Evolutionary conservation across 768 basidiomycete species (phyloP).

Genomic region (Candolleomyces aberdarensis): DNA sequence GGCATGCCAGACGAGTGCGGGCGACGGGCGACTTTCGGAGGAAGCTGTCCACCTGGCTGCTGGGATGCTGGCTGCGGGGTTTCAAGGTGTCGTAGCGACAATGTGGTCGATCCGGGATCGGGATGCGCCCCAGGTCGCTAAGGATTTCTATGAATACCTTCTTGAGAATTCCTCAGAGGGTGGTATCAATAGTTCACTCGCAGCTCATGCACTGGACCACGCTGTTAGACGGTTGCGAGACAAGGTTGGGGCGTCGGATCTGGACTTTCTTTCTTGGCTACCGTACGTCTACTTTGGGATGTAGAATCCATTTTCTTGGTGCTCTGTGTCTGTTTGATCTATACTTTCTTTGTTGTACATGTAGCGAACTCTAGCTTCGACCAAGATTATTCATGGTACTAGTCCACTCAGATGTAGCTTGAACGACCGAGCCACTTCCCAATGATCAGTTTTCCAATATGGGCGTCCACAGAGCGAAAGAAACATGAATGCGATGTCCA

Average conservation of each 20-base stretch:
- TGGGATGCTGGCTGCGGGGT: slow-evolving; percentile 33
- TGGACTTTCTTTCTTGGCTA: not conserved
- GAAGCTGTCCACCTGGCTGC: slow-evolving; percentile 38
- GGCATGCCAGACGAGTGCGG: slow-evolving; percentile 36
- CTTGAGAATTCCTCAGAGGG: too few relatives aligned
- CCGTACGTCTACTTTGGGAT: slow-evolving; percentile 1
- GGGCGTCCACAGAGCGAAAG: too few relatives aligned
- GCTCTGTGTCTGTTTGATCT: too few relatives aligned
- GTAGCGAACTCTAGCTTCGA: too few relatives aligned
- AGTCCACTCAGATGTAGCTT: too few relatives aligned
- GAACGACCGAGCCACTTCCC: too few relatives aligned
- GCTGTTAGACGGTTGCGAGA: not conserved
- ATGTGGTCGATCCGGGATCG: slow-evolving; percentile 37
- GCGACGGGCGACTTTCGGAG: slow-evolving; percentile 24
- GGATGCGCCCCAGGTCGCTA: slow-evolving; percentile 26
- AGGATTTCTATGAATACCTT: slow-evolving; percentile 20
- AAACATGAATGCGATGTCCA: too few relatives aligned
- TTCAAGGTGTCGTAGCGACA: slow-evolving; percentile 31
- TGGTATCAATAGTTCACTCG: not conserved
- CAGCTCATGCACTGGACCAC: slow-evolving; percentile 5
- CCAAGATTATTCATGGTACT: too few relatives aligned
- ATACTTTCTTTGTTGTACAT: too few relatives aligned
- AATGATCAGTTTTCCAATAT: too few relatives aligned
- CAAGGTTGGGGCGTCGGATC: not conserved
- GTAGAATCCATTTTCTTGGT: too few relatives aligned